Conservation (phyloP, 2,329 filamentous ascomycete genomes). For the Botryotinia globosa region DNA sequence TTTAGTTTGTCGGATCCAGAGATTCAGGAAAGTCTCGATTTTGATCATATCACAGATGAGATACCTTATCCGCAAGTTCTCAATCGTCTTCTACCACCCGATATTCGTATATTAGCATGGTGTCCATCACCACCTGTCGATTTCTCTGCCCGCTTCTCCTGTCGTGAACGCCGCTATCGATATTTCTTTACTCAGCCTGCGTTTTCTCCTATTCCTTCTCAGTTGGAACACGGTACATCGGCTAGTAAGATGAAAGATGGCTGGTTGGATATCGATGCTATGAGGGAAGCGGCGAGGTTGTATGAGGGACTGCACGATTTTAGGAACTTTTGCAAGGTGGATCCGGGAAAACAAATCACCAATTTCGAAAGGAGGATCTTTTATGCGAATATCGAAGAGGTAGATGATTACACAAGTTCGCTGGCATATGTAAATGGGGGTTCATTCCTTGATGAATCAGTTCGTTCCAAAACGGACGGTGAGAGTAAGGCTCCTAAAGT, state of each 20-base stretch:
- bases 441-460: conserved; percentile 18
- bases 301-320: conserved; percentile 90
- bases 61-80: conserved; percentile 78
- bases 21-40: conserved; percentile 42
- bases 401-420: conserved; percentile 52
- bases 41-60: conserved; percentile 74
- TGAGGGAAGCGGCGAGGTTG: conserved; percentile 75
- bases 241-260: conserved; percentile 54
- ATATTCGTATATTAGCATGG: conserved; percentile 92
- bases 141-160: conserved; percentile 92
- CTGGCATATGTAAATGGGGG: conserved; percentile 51
- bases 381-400: conserved; percentile 73
- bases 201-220: conserved; percentile 64
- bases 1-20: conserved; percentile 26
- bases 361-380: conserved; percentile 80
- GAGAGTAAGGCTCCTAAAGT: conserved; percentile 53
- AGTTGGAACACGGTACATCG: conserved; percentile 43
- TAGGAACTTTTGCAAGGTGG: conserved; percentile 94
- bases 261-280: conserved; percentile 83
- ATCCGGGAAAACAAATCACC: conserved; percentile 82
- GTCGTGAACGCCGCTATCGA: conserved; percentile 83
- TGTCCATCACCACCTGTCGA: conserved; percentile 74
- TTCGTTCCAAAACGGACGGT: neutral
- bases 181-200: conserved; percentile 98
- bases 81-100: conserved; percentile 82